Evolutionary conservation across 83 land plant species (phyloP).

Genomic region (Thuja plicata): DNA sequence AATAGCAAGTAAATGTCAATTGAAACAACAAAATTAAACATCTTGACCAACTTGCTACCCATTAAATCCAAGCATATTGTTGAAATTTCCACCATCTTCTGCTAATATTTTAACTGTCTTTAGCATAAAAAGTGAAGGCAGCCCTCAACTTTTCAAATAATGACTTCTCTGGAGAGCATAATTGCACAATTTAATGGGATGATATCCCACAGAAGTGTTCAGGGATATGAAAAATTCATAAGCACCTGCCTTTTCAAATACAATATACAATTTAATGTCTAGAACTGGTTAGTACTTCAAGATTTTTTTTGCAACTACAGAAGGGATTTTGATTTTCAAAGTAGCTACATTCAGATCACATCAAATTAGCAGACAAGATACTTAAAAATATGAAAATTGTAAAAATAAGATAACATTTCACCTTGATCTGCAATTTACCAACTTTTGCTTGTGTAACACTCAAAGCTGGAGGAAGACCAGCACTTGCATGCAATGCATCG

Average conservation of each 20-base stretch:
- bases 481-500: conserved; percentile 86
- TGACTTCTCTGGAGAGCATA: background rate
- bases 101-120: background rate
- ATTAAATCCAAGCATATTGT: background rate
- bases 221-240: background rate
- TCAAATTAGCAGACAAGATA: background rate
- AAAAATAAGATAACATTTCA: conserved; percentile 15
- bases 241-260: background rate
- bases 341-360: background rate
- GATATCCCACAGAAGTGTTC: background rate
- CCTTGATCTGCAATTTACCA: conserved; percentile 86
- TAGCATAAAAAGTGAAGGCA: background rate
- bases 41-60: background rate
- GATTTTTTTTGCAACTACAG: background rate
- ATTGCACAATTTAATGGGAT: background rate
- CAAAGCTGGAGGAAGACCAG: conserved; percentile 93
- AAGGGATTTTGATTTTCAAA: background rate
- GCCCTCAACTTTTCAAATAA: background rate
- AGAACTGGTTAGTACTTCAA: background rate
- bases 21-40: background rate
- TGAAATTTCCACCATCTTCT: background rate
- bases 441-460: conserved; percentile 84
- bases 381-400: background rate
- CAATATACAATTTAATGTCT: background rate
- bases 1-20: background rate